A percentile compares a stretch with the other conserved stretches of the same genome.
Evolutionary conservation across 257 asterid genomes (phyloP).

Genomic region (Rehmannia glutinosa): DNA sequence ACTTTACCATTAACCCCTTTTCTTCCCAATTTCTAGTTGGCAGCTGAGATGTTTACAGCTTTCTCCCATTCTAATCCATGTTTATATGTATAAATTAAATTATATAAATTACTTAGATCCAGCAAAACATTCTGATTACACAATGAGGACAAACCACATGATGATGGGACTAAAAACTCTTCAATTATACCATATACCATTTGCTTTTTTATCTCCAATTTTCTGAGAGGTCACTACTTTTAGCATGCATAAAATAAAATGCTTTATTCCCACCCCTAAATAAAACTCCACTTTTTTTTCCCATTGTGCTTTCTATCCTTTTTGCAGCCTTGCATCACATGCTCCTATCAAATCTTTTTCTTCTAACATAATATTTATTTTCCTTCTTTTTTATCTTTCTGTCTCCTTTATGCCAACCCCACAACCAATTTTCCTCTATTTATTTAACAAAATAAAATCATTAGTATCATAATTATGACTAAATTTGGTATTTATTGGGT

Average conservation of each 20-base stretch:
- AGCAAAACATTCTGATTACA: slow-evolving; percentile 28
- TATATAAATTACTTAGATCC: slow-evolving; percentile 3
- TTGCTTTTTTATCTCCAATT: background rate
- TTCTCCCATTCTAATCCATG: slow-evolving; percentile 8
- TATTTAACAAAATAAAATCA: slow-evolving; percentile 19
- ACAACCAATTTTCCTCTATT: background rate
- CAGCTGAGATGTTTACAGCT: slow-evolving; percentile 38
- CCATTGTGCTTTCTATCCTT: background rate
- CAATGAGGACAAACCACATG: slow-evolving; percentile 24
- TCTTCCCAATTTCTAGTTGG: slow-evolving; percentile 32
- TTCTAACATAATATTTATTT: slow-evolving; percentile 32
- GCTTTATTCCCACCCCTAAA: slow-evolving; percentile 23
- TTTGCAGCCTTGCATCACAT: slow-evolving; percentile 32
- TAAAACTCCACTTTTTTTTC: background rate
- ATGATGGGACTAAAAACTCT: slow-evolving; percentile 18
- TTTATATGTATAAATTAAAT: background rate
- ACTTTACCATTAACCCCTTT: slow-evolving; percentile 1
- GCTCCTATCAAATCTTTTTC: slow-evolving; percentile 34
- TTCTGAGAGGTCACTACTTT: background rate
- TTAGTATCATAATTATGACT: slow-evolving; percentile 30
- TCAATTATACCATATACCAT: background rate
- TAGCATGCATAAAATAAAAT: slow-evolving; percentile 2
- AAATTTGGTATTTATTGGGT: background rate
- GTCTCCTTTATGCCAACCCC: slow-evolving; percentile 36
- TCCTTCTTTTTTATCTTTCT: slow-evolving; percentile 27